Evolutionary conservation across 169 alveolate genomes (phyloP).

Genomic region (Cryptosporidium tyzzeri): DNA sequence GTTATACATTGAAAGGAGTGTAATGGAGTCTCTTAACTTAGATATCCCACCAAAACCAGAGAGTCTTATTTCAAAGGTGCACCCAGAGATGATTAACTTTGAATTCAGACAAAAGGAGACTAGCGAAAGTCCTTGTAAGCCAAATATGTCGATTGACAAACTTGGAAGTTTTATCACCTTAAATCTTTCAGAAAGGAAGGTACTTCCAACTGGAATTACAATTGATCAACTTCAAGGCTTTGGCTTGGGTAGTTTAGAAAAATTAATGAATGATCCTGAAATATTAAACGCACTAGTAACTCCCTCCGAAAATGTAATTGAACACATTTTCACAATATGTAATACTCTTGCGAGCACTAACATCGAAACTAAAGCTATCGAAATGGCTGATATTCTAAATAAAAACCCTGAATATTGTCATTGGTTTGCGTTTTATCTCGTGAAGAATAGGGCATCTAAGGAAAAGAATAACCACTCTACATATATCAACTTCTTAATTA

Average conservation of each 20-base stretch:
- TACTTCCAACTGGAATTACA: constrained; percentile 49
- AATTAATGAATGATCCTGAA: constrained; percentile 78
- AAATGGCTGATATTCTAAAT: constrained; percentile 80
- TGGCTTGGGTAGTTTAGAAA: constrained; percentile 81
- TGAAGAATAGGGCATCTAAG: constrained; percentile 91
- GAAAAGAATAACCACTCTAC: constrained; percentile 91
- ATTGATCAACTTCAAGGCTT: constrained; percentile 79
- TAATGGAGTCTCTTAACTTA: neutral
- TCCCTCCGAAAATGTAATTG: constrained; percentile 50
- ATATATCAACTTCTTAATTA: constrained; percentile 86
- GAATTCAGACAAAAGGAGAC: neutral
- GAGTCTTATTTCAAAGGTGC: constrained; percentile 3
- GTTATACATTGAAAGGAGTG: constrained; percentile 26
- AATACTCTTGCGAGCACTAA: constrained; percentile 73
- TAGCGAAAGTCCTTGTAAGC: too few species aligned
- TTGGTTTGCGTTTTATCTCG: constrained; percentile 91
- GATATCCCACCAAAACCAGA: constrained; percentile 3
- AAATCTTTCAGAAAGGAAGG: constrained; percentile 12
- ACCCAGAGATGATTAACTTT: constrained; percentile 57
- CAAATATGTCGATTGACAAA: neutral
- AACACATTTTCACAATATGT: constrained; percentile 63
- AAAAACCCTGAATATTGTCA: constrained; percentile 85
- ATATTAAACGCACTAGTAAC: constrained; percentile 3
- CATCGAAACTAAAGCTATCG: constrained; percentile 79
- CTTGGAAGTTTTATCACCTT: constrained; percentile 22